Evolutionary conservation across 768 basidiomycete genomes (phyloP).

Genomic region (Steccherinum ochraceum): DNA sequence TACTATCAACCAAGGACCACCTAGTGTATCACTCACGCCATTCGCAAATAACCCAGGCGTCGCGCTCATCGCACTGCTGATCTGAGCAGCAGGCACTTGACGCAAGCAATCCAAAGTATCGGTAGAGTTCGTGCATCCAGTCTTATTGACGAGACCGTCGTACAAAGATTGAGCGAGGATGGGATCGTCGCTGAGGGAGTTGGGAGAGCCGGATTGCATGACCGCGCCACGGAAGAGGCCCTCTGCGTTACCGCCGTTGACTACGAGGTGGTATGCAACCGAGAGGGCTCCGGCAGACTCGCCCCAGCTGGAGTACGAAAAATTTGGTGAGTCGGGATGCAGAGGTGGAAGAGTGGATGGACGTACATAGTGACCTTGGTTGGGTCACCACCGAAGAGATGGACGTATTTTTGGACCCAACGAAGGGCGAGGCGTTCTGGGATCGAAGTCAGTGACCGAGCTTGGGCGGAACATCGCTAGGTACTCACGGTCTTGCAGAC

Average conservation of each 20-base stretch:
- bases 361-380: conserved; percentile 36
- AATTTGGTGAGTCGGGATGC: too few relatives aligned
- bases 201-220: conserved; percentile 21
- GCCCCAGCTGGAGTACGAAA: too few relatives aligned
- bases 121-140: neutral
- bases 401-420: conserved; percentile 34
- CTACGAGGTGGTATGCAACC: conserved; percentile 13
- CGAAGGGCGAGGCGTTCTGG: conserved; percentile 33
- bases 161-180: neutral
- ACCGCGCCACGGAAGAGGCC: conserved; percentile 23
- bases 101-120: neutral
- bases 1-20: too few relatives aligned
- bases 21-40: too few relatives aligned
- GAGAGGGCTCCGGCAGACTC: too few relatives aligned
- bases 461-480: neutral
- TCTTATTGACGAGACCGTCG: neutral
- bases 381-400: conserved; percentile 35
- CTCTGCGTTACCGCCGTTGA: conserved; percentile 10
- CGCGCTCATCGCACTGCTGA: neutral
- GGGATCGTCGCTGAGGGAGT: neutral
- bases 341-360: too few relatives aligned
- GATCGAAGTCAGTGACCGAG: neutral
- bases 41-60: neutral
- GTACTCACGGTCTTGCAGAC: conserved; percentile 42
- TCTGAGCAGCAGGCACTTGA: neutral